Base-by-base conservation (phyloP, 2,329 filamentous ascomycete genomes). In the Cladosporium velox region DNA sequence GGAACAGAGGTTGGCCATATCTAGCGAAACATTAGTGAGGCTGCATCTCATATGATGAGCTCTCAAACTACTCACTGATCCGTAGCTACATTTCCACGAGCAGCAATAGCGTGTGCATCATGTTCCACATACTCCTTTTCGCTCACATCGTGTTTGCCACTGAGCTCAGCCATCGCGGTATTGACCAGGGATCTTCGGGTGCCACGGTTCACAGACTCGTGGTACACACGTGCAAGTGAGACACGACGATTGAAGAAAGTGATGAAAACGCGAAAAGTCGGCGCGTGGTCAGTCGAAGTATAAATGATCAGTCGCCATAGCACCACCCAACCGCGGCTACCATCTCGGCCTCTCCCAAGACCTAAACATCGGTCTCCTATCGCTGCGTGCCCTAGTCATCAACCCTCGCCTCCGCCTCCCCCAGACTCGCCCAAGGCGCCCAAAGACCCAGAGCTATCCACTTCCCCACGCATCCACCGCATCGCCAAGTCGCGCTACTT, bases 1-100 rank as follows among this genome's bases (percentile, higher is more conserved):
- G 70, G 14, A 87, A 75, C 3, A 86, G 77, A 0, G 85, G 73
- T 32, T 81, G 75, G 24, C 85, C 84, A 73, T 86, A 82, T 70
- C 81, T 83, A 59, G 3, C 41, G 54, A n/a, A 30, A n/a, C 24
- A 57, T 68, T 11, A 68, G 65, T 59, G 59, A 67, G 4, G 34
- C 28, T 44, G 10, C 8, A 34, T 44, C 28, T 8, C 49, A 55
- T 44, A 57, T 21, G 0, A n/a, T 21, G 32, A 47, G 11, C 18
- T n/a, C 52, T 14, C 6, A 7, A 59, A 35, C 21, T 3, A 61
- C 76, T 65, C 71, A 83, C 80, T 80, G 78, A 67, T 85, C 82
- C 1, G 83, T 85, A 1, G 82, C 83, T 5, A 76, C 74, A 60
- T 82, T 78, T 14, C 83, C 83, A 21, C 75, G 73, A 52, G 79